Percentiles rank a stretch among this genome's conserved stretches.
phyloP scores from a whole-genome alignment of 495 filamentous ascomycete species.

The Daldinia grandis region DNA sequence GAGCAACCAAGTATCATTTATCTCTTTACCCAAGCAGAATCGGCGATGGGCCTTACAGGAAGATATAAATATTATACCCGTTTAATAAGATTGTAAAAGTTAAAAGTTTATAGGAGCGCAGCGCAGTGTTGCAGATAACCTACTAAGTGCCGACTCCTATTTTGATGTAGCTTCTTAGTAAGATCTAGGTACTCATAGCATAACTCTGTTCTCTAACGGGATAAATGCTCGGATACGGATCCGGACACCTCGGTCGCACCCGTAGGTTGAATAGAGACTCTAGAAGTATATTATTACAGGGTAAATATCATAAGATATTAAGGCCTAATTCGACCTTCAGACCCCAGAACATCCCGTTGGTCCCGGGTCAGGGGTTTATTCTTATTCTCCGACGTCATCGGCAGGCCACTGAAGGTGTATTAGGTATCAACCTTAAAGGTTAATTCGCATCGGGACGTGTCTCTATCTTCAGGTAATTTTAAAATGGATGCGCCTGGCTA shows the following conservation, averaged over 20 bases:
- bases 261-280: not conserved
- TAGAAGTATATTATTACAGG: no score
- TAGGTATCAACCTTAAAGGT: not conserved
- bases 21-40: not conserved
- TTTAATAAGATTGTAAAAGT: not conserved
- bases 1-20: not conserved
- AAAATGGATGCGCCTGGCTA: slow-evolving; percentile 1
- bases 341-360: not conserved
- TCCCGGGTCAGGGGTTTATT: slow-evolving; percentile 9
- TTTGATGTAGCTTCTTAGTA: not conserved
- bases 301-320: not conserved
- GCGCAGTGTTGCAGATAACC: not conserved
- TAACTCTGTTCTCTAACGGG: not conserved
- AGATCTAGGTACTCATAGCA: not conserved
- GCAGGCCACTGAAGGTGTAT: slow-evolving; percentile 7
- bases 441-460: not conserved
- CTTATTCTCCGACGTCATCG: slow-evolving; percentile 17
- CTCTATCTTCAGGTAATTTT: slow-evolving; percentile 6
- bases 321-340: not conserved
- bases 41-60: not conserved
- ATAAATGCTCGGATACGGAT: not conserved
- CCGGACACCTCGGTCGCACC: not conserved
- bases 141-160: not conserved
- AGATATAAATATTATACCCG: not conserved
- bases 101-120: not conserved